Evolutionary conservation across 2,329 filamentous ascomycete genomes (phyloP).

Genomic region (Geosmithia putterillii): DNA sequence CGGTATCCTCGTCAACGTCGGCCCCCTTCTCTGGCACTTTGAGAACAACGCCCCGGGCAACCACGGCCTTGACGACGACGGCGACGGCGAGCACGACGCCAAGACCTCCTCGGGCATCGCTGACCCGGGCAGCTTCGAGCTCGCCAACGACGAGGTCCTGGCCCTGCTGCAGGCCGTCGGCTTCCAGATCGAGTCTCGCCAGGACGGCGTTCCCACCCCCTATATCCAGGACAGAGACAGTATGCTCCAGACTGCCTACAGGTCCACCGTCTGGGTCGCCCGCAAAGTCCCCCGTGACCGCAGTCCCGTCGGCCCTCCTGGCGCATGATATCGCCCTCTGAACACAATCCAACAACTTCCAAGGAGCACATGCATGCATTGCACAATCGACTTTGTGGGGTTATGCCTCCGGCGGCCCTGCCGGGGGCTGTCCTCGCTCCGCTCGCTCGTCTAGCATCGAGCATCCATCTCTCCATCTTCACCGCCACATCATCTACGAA

Average conservation of each 20-base stretch:
- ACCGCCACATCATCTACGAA: too few relatives aligned
- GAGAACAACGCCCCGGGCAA: conserved; percentile 58
- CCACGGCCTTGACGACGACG: conserved; percentile 37
- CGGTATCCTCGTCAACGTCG: conserved; percentile 80
- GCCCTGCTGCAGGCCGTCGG: conserved; percentile 61
- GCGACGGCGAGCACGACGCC: conserved; percentile 35
- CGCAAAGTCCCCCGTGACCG: conserved; percentile 38
- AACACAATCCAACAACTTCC: background rate
- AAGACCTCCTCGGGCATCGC: conserved; percentile 56
- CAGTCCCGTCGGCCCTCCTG: background rate
- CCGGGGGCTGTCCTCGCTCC: too few relatives aligned
- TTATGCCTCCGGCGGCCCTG: too few relatives aligned
- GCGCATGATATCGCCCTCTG: background rate
- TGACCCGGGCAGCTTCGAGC: conserved; percentile 81
- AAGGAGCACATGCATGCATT: background rate
- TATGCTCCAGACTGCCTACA: conserved; percentile 77
- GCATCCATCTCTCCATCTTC: too few relatives aligned
- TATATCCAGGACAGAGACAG: conserved; percentile 80
- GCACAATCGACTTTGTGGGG: too few relatives aligned
- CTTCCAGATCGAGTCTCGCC: conserved; percentile 57
- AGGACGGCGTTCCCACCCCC: conserved; percentile 52
- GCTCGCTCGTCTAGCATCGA: too few relatives aligned
- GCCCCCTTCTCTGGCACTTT: conserved; percentile 92
- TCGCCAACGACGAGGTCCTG: conserved; percentile 81
- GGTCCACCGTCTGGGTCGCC: conserved; percentile 74